Evolutionary conservation across 805 yeast genomes (phyloP).

Genomic region (Candida boidinii): DNA sequence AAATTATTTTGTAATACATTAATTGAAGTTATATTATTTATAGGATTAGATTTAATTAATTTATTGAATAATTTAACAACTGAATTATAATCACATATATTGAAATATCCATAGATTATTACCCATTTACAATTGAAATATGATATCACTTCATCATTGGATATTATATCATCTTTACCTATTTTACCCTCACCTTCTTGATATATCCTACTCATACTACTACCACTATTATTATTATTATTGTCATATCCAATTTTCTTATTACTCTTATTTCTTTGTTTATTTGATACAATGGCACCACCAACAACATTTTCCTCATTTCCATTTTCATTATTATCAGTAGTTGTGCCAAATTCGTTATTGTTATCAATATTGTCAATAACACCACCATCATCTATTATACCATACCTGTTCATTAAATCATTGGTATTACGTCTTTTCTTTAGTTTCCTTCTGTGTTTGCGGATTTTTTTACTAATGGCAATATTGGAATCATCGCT

Average conservation of each 20-base stretch:
- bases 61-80: conserved; percentile 14
- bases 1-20: conserved; percentile 11
- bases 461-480: background rate
- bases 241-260: too few species aligned
- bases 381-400: background rate
- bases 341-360: background rate
- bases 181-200: background rate
- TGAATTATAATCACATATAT: conserved; percentile 13
- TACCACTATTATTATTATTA: background rate
- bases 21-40: conserved; percentile 9
- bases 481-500: too few species aligned
- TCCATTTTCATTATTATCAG: conserved; percentile 1
- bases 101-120: conserved; percentile 16
- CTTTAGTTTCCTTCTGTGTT: background rate
- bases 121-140: conserved; percentile 24
- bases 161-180: conserved; percentile 3
- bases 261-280: too few species aligned
- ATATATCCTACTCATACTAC: background rate
- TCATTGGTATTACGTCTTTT: background rate
- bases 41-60: conserved; percentile 5
- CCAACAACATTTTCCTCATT: background rate
- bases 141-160: conserved; percentile 14
- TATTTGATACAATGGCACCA: background rate
- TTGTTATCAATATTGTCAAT: background rate
- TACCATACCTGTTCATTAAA: background rate